Evolutionary conservation across 1,284 basidiomycete genomes (phyloP), one percentile per base, ranked within the genome.

Genomic region (Coriolopsis trogii): DNA sequence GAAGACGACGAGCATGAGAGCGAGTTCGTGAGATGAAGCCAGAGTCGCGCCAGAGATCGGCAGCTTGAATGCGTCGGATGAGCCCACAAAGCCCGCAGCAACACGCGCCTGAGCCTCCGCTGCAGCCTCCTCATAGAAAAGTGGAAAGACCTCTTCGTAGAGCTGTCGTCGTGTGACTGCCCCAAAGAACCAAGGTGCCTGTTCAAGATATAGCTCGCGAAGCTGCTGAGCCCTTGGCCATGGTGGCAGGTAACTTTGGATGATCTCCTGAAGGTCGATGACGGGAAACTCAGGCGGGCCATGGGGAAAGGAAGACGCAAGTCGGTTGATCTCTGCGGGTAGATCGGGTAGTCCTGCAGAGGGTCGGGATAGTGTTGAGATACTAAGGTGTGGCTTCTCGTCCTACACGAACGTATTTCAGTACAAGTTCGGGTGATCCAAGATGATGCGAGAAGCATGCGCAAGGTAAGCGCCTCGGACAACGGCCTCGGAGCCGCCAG

Each of bases 111-210:
- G 43, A 7, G 29, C 40, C 8, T 38, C 56, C 6, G 31, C 41
- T 3, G 47, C 52, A 2, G 67, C 66, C 56, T 85, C 84, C 15
- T 67, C 65, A 57, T 86, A 89, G 80, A 84, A 88, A 30, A 81
- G 63, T 21, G 87, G 86, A 15, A 89, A 70, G 25, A 84, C 68
- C 56, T 89, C 86, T 50, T 85, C 80, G n/a, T 76, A 57, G 18
- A 89, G 68, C 52, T 89, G 86, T 13, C 70, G 71, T 31, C 73
- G 70, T 2, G 82, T 82, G 24, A 88, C 79, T 0, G 85, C 82
- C 26, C 85, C 83, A 55, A 87, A 88, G 64, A 89, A 87, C 87
- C 87, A 89, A 0, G 85, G 84, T 2, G 85, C 84, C 60, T 85
- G 82, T 21, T 85, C 81, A 41, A 89, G 75, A 65, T 89, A 89